Conservation (phyloP, 768 basidiomycete species). For the Zangia roseola region DNA sequence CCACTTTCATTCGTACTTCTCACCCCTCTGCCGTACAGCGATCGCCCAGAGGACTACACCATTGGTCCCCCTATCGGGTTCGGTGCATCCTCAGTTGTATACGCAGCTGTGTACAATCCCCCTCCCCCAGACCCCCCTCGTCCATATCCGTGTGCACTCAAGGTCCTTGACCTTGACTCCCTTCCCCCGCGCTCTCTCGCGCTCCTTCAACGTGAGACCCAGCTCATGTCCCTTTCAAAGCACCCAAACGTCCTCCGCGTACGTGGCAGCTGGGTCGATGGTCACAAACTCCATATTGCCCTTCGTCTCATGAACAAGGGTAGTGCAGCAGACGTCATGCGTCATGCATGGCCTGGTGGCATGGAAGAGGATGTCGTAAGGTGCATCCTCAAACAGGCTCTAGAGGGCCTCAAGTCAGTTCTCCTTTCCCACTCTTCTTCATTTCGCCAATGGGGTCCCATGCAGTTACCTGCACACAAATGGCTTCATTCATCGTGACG, state of each 20-base stretch:
- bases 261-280: constrained; percentile 84
- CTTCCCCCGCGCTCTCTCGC: constrained; percentile 69
- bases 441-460: constrained; percentile 6
- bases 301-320: constrained; percentile 88
- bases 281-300: constrained; percentile 82
- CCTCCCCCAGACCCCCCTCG: constrained; percentile 34
- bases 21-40: constrained; percentile 40
- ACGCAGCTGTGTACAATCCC: constrained; percentile 66
- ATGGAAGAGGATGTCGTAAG: constrained; percentile 88
- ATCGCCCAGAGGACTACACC: constrained; percentile 67
- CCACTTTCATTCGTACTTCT: neutral
- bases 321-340: constrained; percentile 82
- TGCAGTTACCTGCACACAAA: constrained; percentile 82
- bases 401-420: constrained; percentile 85
- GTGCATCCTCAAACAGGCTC: constrained; percentile 80
- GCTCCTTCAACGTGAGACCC: constrained; percentile 80
- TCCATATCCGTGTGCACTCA: constrained; percentile 71
- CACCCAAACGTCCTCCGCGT: constrained; percentile 93
- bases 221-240: constrained; percentile 88
- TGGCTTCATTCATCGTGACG: constrained; percentile 88
- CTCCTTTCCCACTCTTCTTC: neutral
- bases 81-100: constrained; percentile 90
- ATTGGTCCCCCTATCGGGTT: constrained; percentile 82
- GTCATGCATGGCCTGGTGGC: constrained; percentile 82
- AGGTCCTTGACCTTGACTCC: constrained; percentile 85